Evolutionary conservation across 768 basidiomycete genomes (phyloP).

Genomic region (Boletus edulis): DNA sequence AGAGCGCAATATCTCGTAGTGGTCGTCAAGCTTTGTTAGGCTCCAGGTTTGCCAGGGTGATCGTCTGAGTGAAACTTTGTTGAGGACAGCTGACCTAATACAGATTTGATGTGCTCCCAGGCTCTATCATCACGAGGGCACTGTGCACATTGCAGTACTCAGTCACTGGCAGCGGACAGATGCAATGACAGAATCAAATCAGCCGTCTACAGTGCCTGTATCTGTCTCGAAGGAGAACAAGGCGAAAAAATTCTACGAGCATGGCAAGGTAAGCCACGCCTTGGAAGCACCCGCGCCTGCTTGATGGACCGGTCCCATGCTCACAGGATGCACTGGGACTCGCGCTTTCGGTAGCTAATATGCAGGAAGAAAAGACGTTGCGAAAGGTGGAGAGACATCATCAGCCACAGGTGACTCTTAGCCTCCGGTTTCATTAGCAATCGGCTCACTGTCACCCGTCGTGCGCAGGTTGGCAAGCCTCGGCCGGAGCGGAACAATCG

Average conservation of each 20-base stretch:
- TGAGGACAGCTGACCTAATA: conserved; percentile 23
- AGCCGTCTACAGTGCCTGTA: conserved; percentile 18
- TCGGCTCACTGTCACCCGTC: conserved; percentile 14
- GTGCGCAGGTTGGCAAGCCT: conserved; percentile 28
- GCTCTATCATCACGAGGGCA: conserved; percentile 13
- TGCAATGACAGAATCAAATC: conserved; percentile 29
- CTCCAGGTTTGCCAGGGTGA: conserved; percentile 18
- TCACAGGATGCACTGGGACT: conserved; percentile 46
- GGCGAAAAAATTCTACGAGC: conserved; percentile 29
- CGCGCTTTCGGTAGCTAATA: conserved; percentile 45
- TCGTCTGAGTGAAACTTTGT: conserved; percentile 19
- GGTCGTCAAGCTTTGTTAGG: conserved; percentile 18
- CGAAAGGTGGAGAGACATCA: conserved; percentile 41
- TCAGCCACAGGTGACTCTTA: conserved; percentile 35
- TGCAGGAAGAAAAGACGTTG: conserved; percentile 44
- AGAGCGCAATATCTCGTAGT: conserved; percentile 3
- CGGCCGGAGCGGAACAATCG: conserved; percentile 27
- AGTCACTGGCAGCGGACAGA: conserved; percentile 1
- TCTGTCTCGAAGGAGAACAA: conserved; percentile 27
- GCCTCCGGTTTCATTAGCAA: conserved; percentile 10
- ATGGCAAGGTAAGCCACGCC: conserved; percentile 30
- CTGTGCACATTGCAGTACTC: not conserved
- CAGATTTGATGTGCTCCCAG: conserved; percentile 8
- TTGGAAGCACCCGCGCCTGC: conserved; percentile 10
- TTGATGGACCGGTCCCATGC: conserved; percentile 18